Percentiles rank a stretch among this genome's conserved stretches.
Conservation (phyloP, 2,329 filamentous ascomycete species). For the Aureobasidium subglaciale region DNA sequence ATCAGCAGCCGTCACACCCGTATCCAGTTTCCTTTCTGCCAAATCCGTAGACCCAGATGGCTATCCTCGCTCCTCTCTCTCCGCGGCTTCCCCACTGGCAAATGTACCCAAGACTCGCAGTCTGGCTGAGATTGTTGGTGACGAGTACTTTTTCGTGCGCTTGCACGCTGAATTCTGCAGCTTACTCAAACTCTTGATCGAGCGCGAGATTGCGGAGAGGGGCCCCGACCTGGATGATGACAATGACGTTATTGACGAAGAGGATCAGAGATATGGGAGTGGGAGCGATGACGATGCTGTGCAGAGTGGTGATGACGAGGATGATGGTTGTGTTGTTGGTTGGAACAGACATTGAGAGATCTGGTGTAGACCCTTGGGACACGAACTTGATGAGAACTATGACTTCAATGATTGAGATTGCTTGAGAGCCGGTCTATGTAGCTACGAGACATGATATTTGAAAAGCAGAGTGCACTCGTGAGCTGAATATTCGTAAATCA, state of each 20-base stretch:
- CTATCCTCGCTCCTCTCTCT: conserved; percentile 12
- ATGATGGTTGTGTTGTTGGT: not conserved
- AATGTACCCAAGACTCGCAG: conserved; percentile 9
- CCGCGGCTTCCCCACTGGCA: not conserved
- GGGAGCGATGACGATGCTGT: conserved; percentile 3
- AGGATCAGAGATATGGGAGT: conserved; percentile 1
- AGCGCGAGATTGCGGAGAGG: not conserved
- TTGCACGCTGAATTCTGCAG: conserved; percentile 15
- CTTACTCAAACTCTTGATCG: conserved; percentile 9
- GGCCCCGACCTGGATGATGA: not conserved
- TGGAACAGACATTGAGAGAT: not conserved
- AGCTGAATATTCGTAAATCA: too few species aligned
- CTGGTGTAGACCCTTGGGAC: not conserved
- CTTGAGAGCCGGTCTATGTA: not conserved
- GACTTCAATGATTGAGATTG: not conserved
- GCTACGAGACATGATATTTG: not conserved
- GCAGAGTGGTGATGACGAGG: conserved; percentile 6
- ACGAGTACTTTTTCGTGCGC: conserved; percentile 14
- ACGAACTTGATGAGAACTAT: not conserved
- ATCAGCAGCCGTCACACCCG: conserved; percentile 6
- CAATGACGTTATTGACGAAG: not conserved
- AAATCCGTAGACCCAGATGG: conserved; percentile 15
- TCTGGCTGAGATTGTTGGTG: conserved; percentile 9
- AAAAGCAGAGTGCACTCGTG: too few species aligned
- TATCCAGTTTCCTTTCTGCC: conserved; percentile 14